A percentile compares a stretch with the other conserved stretches of the same genome.
Conservation (phyloP, 2,329 filamentous ascomycete genomes). For the Stagonosporopsis cucurbitacearum region DNA sequence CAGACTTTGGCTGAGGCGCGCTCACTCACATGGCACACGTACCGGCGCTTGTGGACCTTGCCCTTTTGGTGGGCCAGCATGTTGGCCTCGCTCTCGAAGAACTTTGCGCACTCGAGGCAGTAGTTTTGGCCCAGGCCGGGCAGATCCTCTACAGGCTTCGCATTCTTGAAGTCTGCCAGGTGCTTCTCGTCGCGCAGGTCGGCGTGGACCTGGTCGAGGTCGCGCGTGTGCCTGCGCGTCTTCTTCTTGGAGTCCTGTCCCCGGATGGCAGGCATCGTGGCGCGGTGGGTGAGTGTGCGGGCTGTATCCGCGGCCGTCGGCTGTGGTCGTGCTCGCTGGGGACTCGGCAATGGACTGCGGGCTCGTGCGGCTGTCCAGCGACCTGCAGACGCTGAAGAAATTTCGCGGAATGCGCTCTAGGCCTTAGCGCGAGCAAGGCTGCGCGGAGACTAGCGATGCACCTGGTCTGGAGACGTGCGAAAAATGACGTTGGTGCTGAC, state of each 20-base stretch:
- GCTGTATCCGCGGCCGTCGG: slow-evolving; percentile 38
- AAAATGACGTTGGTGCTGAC: slow-evolving; percentile 20
- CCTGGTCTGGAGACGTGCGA: slow-evolving; percentile 35
- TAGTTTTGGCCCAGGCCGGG: slow-evolving; percentile 86
- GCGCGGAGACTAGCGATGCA: slow-evolving; percentile 17
- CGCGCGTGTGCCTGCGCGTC: slow-evolving; percentile 65
- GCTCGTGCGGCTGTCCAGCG: slow-evolving; percentile 28
- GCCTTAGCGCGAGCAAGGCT: slow-evolving; percentile 20
- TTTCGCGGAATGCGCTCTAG: slow-evolving; percentile 22
- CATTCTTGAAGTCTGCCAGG: slow-evolving; percentile 76
- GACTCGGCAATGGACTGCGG: slow-evolving; percentile 33
- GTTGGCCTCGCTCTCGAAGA: slow-evolving; percentile 86
- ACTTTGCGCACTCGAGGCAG: slow-evolving; percentile 93
- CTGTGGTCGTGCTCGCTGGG: slow-evolving; percentile 29
- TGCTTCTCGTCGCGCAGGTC: slow-evolving; percentile 82
- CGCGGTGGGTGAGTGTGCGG: slow-evolving; percentile 17
- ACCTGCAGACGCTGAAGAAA: slow-evolving; percentile 25
- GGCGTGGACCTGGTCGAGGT: slow-evolving; percentile 88
- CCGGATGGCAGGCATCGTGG: slow-evolving; percentile 58
- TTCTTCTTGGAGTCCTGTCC: slow-evolving; percentile 58
- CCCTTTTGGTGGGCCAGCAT: slow-evolving; percentile 78
- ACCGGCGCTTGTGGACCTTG: slow-evolving; percentile 94
- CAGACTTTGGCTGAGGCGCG: slow-evolving; percentile 8
- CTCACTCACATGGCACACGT: slow-evolving; percentile 19
- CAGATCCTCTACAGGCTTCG: slow-evolving; percentile 83